Evolutionary conservation across 2,329 filamentous ascomycete species (phyloP), one percentile per base, ranked within the genome.

Genomic region (Fusarium continuum): DNA sequence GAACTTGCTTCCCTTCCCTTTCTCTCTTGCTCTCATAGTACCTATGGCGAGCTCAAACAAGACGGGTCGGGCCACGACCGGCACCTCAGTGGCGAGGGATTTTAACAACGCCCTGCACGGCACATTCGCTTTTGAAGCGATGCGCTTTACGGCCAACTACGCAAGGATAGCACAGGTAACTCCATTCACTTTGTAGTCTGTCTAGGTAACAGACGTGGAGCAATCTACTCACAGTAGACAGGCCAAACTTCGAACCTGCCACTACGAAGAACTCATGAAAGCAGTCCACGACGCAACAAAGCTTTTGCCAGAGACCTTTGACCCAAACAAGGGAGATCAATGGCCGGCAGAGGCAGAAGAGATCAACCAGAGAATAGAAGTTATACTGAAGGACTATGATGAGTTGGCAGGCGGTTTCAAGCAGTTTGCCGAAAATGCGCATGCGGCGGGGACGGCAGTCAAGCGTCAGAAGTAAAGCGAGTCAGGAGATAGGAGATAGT

Each of bases 331-430:
- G 25, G 26, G 34, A 1, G n/a, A 55, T 0, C 14, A 36, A 4
- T 61, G 56, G 58, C 58, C 56, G 4, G 4, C 16, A 1, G 56
- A 61, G 2, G 58, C 50, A 5, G 44, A 56, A 28, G 29, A 9
- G 4, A 13, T 61, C 8, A 61, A 22, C 8, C 5, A 16, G 4
- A 8, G 8, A 2, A 55, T 56, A 10, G 50, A 61, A 10, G 28
- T 38, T 1, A 41, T 34, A 2, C 13, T 61, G 4, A 45, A 45
- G 6, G 35, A 23, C 9, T 56, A 19, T 2, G n/a, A 36, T 7
- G 43, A 22, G 1, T 11, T 61, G 0, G 34, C 56, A 1, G 58
- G 57, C 3, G 34, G 38, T 2, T 61, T 61, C 1, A 61, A 41
- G 9, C 19, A 41, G 9, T 46, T 61, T 32, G 58, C 41, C 9